A percentile compares a stretch with the other conserved stretches of the same genome.
Conservation (phyloP, 2,329 filamentous ascomycete species). For the Aspergillaceae sp. region DNA sequence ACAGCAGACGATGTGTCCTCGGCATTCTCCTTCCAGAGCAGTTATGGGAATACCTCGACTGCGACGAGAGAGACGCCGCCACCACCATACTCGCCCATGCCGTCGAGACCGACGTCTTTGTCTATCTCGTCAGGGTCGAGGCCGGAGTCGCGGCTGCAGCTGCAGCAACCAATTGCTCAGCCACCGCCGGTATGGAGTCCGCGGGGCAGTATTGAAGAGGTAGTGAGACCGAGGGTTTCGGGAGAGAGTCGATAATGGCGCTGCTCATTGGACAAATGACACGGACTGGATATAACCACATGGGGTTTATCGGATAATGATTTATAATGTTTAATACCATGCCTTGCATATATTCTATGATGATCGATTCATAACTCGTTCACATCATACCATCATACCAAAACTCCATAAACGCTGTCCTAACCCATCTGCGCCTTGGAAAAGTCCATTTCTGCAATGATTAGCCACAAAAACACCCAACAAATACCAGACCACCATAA, state of each 20-base stretch:
- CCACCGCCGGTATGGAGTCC: not conserved
- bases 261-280: not conserved
- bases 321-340: not conserved
- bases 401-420: not conserved
- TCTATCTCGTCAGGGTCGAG: slow-evolving; percentile 21
- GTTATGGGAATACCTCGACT: slow-evolving; percentile 37
- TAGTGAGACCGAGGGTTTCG: slow-evolving; percentile 10
- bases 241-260: slow-evolving; percentile 17
- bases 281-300: not conserved
- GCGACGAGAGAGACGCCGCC: slow-evolving; percentile 36
- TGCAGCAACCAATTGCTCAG: too few relatives aligned
- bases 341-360: not conserved
- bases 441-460: slow-evolving; percentile 54
- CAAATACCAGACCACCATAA: not conserved
- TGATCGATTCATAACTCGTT: slow-evolving; percentile 9
- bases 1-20: slow-evolving; percentile 31
- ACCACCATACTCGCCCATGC: slow-evolving; percentile 32
- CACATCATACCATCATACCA: slow-evolving; percentile 10
- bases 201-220: slow-evolving; percentile 1
- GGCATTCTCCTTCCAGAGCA: slow-evolving; percentile 34
- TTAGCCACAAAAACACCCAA: slow-evolving; percentile 5
- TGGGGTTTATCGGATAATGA: not conserved
- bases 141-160: slow-evolving; percentile 1
- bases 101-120: slow-evolving; percentile 26
- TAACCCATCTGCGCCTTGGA: slow-evolving; percentile 54